Evolutionary conservation across 2,329 filamentous ascomycete species (phyloP), one percentile per base, ranked within the genome.

Genomic region (Zymoseptoria pseudotritici): DNA sequence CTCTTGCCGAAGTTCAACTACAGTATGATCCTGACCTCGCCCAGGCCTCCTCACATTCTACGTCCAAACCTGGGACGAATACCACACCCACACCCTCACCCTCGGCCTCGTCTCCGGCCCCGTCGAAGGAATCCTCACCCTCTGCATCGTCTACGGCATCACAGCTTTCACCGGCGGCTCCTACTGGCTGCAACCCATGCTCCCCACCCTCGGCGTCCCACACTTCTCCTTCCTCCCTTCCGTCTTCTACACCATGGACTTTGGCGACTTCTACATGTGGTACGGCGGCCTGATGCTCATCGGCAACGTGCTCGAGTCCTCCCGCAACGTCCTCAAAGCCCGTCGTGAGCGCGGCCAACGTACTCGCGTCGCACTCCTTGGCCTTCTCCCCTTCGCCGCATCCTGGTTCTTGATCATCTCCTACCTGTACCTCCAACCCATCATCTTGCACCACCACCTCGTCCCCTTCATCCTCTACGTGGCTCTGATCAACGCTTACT

Each of bases 31-130:
- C 57, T 58, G 54, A 59, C 24, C 7, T 6, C 36, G 19, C 3
- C 55, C 62, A 22, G 65, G 56, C 6, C 85, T 93, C 61, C 80
- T 95, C 69, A 97, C 94, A n/a, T 99, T 99, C 76, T 97, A 97
- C 75, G 88, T 97, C 50, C 94, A 97, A 75, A 97, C 94, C 36
- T 99, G 94, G 94, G 94, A 99, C 72, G 94, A 97, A 75, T 99
- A 97, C 77, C 93, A 97, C 78, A 99, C 94, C 56, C 92, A 97
- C 75, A 94, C 92, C 2, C 83, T 99, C 54, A 97, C 91, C 1
- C 84, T 99, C 5, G 94, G 94, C 61, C 79, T 97, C 63, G 82
- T 99, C 66, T 97, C 93, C 65, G 94, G 94, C 0, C 94, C 94
- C 3, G 94, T 99, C 46, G 94, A 99, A 77, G 94, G 94, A 56